Base-by-base conservation (phyloP, 148 eudicot species). In the Rhododendron henanense region DNA sequence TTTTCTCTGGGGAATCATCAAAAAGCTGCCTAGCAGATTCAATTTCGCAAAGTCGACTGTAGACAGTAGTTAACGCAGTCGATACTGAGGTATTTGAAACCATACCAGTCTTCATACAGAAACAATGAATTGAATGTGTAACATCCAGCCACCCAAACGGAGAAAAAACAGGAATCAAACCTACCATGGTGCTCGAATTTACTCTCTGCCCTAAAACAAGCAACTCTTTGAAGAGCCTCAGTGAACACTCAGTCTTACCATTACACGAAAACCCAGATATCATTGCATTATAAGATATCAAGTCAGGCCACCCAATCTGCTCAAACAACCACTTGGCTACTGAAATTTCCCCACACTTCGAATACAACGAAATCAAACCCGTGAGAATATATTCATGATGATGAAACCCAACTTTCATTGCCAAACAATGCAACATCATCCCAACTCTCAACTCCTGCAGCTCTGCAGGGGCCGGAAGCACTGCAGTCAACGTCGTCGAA, bases 211-310 rank as follows among this genome's bases (percentile, higher is more conserved):
- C 92, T 50, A 84, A 89, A 57, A 48, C 33, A 82, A 94, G 87
- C 90, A 93, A 83, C 83, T 93, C 91, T 44, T 79, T 89, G 63
- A 96, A 93, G 23, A 96, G 87, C 87, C 59, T 83, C 69, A 93
- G 89, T 25, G 99, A 88, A 76, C 81, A 85, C 74, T 87, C 90
- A 19, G 82, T 87, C 81, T 92, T 88, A 61, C 86, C 50, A 78
- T 91, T 93, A 82, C 87, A 84, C 37, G 93, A 89, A 87, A 89
- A 94, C 39, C 96, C 96, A n/a, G 97, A 90, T 84, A 94, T 92
- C 91, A 96, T 88, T n/a, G 96, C 97, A 89, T 95, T 94, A 87
- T 88, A 94, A 63, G 94, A 92, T 75, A 94, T 83, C 85, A 94
- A 85, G 88, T 96, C 98, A 16, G 94, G 95, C 78, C 81, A 83